Evolutionary conservation across 2,329 filamentous ascomycete species (phyloP), one percentile per base, ranked within the genome.

Genomic region (Penicillium palitans): DNA sequence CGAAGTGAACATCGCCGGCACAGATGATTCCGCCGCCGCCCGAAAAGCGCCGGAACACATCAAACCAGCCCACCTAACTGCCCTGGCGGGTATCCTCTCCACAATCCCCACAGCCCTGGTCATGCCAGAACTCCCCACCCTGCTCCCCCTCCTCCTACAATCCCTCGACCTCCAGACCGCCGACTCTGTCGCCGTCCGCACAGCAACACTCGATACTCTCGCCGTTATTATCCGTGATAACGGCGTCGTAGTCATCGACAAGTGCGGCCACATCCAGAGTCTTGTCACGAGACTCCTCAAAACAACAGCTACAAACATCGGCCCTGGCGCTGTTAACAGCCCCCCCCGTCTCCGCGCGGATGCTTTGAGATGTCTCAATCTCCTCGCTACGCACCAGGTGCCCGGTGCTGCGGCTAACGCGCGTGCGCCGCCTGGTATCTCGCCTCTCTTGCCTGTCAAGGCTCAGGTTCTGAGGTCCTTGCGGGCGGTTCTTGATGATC

Each of bases 11-110:
- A 63, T 68, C 45, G 53, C 67, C 17, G 49, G 58, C 6, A 72
- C 72, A 19, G 77, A 80, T 8, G 71, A 74, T 31, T 58, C 70
- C 6, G 51, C 71, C 7, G 8, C 57, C 29, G 25, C 56, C 42
- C 67, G 72, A 15, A 59, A 68, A 44, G 49, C 57, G 9, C 58
- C 59, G n/a, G 52, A 62, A 49, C 66, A 73, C 67, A 56, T 77
- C 21, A 89, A 88, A 71, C 79, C 81, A 47, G 84, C 86, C 61
- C 86, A 87, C 65, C 80, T 89, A 25, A 80, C 87, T 35, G 86
- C 87, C 5, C 77, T 89, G 3, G 83, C 84, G 4, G 85, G 85
- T 1, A 80, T 88, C 15, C 76, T 89, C 41, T 78, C 80, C 50
- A 83, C 83, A 68, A 80, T 87, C 44, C 81, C 86, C 0, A 84